Base-by-base conservation (phyloP, 2,329 filamentous ascomycete genomes). In the Aspergillus cejpii region DNA sequence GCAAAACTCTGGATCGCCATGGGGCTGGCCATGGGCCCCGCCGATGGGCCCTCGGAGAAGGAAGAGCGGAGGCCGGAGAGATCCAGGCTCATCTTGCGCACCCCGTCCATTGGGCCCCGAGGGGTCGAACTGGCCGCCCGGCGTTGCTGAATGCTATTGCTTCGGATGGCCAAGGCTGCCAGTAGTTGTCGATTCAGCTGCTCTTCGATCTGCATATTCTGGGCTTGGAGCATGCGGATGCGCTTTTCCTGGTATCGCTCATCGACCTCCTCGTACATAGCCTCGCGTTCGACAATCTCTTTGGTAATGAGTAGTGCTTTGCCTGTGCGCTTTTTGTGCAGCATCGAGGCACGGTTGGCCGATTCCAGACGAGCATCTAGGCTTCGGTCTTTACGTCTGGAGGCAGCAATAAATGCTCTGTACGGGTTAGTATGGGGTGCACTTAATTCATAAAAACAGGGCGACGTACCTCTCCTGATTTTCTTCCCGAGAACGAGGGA, bases 221-320 rank as follows among this genome's bases (percentile, higher is more conserved):
- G 65, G 3, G 58, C 61, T 31, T 67, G 63, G 38, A 68, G 54
- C 56, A 67, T 64, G n/a, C 59, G 61, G 33, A 65, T 61, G 24
- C 65, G 61, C 45, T 67, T 68, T 41, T 67, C 64, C 44, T 66
- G 63, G 39, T 67, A 67, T 45, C 90, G 85, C 55, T 94, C 87
- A 42, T 94, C 89, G 60, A 94, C 87, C 65, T 95, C 90, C 60
- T 95, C 89, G 62, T 96, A 96, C 87, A 95, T 94, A 64, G 94
- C 88, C 64, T 95, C 90, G 51, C 87, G 89, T 55, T 85, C 74
- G 10, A 95, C 89, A 67, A 92, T 89, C 59, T 92, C 79, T 65
- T 90, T 85, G 20, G 84, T 89, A 46, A 96, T 85, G 55, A 83
- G 82, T 48, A 96, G 76, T 2, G 78, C 81, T 55, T 88, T 85